These are phyloP conservation scores for Pyrus pyrifolia DNA, from an alignment of 306 rosid genomes.

Conservation along the genomic window DNA sequence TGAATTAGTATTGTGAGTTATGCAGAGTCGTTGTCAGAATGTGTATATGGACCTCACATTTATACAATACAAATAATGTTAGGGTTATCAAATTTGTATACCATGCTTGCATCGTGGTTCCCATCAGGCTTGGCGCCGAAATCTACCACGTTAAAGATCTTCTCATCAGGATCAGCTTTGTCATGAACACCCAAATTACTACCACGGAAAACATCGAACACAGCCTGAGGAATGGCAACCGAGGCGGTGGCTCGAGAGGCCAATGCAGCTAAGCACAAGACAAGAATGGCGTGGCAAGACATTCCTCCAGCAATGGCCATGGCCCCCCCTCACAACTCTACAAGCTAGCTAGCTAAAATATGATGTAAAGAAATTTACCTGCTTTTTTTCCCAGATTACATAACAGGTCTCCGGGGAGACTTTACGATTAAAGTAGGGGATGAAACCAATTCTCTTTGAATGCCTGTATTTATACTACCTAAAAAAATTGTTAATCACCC, in stretches of 20 bases:
- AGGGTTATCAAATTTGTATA: background rate
- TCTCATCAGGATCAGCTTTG: constrained; percentile 8
- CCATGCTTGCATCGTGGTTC: constrained; percentile 20
- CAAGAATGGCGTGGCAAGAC: constrained; percentile 13
- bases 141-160: constrained; percentile 28
- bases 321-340: background rate
- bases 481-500: background rate
- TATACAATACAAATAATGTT: background rate
- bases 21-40: background rate
- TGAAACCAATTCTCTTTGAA: background rate
- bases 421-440: background rate
- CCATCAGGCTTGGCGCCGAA: constrained; percentile 58
- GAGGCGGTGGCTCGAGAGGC: background rate
- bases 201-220: constrained; percentile 20
- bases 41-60: too few species aligned
- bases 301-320: constrained; percentile 37
- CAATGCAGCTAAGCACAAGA: constrained; percentile 11
- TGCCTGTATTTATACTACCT: background rate
- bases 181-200: constrained; percentile 11
- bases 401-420: background rate
- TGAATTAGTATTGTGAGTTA: background rate
- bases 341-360: background rate
- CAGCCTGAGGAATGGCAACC: background rate
- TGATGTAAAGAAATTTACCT: background rate
- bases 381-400: background rate